A percentile compares a stretch with the other conserved stretches of the same genome.
These are phyloP conservation scores for Penicillium desertorum DNA, from an alignment of 495 filamentous ascomycete genomes.

Conservation along the genomic window DNA sequence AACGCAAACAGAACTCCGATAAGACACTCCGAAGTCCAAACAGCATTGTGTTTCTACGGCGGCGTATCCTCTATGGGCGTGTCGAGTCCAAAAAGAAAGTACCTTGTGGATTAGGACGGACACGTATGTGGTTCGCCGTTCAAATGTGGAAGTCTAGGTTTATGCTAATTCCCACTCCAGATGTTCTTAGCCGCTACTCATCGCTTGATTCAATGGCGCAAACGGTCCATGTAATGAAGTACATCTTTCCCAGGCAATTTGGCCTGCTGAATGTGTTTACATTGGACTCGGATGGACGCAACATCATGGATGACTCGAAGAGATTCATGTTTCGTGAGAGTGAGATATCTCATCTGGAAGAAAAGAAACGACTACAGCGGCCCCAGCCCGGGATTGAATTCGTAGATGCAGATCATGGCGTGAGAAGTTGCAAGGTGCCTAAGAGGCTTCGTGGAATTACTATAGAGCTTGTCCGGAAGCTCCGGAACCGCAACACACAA, in stretches of 20 bases:
- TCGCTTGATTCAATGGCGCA: conserved; percentile 46
- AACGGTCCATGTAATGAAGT: conserved; percentile 76
- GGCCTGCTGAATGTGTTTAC: conserved; percentile 90
- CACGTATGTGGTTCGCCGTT: conserved; percentile 60
- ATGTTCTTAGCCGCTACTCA: conserved; percentile 78
- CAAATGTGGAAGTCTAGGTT: not conserved
- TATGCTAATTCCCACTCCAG: conserved; percentile 42
- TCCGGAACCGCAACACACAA: conserved; percentile 68
- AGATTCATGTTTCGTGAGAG: conserved; percentile 82
- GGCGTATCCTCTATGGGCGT: conserved; percentile 82
- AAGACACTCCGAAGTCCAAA: conserved; percentile 41
- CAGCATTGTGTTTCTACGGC: conserved; percentile 74
- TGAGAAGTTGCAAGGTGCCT: conserved; percentile 53
- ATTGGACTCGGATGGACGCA: conserved; percentile 56
- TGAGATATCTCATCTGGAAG: conserved; percentile 59
- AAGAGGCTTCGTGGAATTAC: conserved; percentile 69
- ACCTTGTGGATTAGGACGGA: conserved; percentile 71
- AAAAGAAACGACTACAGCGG: conserved; percentile 10
- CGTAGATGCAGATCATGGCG: conserved; percentile 5
- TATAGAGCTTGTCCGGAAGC: conserved; percentile 57
- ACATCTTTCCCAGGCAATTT: conserved; percentile 92
- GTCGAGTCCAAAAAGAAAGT: conserved; percentile 67
- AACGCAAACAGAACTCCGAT: not conserved
- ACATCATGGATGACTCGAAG: conserved; percentile 70
- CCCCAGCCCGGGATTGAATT: not conserved